Evolutionary conservation across 208 protist genomes (phyloP), one percentile per base, ranked within the genome.

Genomic region (Spironucleus salmonicida): DNA sequence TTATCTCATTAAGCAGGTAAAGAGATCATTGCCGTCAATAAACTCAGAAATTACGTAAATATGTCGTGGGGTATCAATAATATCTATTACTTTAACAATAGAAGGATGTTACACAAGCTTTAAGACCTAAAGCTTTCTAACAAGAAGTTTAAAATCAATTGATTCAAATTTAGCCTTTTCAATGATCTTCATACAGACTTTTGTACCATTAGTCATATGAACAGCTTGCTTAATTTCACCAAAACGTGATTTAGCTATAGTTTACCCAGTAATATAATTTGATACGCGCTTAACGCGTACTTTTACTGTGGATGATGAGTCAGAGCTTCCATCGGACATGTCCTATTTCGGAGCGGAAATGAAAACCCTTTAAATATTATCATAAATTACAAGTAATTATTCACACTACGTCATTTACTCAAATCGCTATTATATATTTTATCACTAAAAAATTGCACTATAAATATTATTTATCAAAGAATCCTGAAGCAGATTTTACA

Each of bases 231-330:
- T 84, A 34, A 99, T 95, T 82, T 99, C 98, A 67, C 94, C 95
- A 76, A 99, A 99, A 58, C 92, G 94, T 69, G 95, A 95, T 59
- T 92, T 88, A 40, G 95, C 96, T 0, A 99, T 82, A 2, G 93
- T 98, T 75, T 95, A 93, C 39, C 92, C 92, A 62, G 98, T 88
- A 45, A 90, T 80, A 83, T 98, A 99, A 75, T 90, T 90, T 40
- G 93, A 93, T 71, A 98, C 78, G 15, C 78, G 49, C 26, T 81
- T 81, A 0, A 81, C 75, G 11, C 71, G 76, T 11, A 71, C 19
- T 49, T 38, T 11, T 2, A 11, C n/a, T n/a, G n/a, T n/a, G n/a
- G n/a, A n/a, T n/a, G n/a, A n/a, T n/a, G n/a, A n/a, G n/a, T n/a
- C n/a, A n/a, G n/a, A n/a, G n/a, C n/a, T n/a, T n/a, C n/a, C n/a